These are phyloP conservation scores for Elsinoe ampelina DNA, from an alignment of 2,329 filamentous ascomycete genomes.

Conservation along the genomic window DNA sequence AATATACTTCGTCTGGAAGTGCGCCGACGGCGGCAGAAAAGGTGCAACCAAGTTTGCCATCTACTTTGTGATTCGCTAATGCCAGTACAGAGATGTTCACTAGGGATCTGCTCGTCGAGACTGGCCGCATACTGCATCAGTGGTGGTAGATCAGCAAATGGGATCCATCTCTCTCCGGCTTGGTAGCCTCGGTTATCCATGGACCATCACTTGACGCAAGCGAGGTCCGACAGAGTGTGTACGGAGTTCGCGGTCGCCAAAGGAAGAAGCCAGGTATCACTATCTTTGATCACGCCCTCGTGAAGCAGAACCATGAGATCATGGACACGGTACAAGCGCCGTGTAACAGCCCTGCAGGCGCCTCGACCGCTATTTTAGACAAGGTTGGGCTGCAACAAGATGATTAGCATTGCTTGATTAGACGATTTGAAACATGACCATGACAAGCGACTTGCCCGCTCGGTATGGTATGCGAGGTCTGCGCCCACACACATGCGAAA, in stretches of 20 bases:
- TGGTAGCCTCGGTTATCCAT: neutral
- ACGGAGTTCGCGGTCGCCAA: neutral
- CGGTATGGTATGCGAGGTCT: too few species aligned
- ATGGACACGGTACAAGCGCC: neutral
- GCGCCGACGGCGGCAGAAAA: neutral
- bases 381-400: neutral
- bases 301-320: neutral
- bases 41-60: neutral
- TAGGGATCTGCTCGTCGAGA: neutral
- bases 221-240: neutral
- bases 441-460: neutral
- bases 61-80: neutral
- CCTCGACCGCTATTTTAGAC: neutral
- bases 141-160: too few species aligned
- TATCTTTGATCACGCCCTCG: neutral
- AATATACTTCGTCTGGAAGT: neutral
- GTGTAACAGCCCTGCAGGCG: neutral
- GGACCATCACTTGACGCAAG: neutral
- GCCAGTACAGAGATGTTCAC: neutral
- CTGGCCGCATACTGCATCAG: too few species aligned
- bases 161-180: neutral
- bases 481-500: neutral
- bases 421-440: conserved; percentile 1
- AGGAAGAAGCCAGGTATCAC: neutral
- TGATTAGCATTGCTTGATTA: conserved; percentile 9